A percentile compares a stretch with the other conserved stretches of the same genome.
phyloP scores from a whole-genome alignment of 225 moss, liverwort and hornwort species.

The Bryoerythrophyllum caledonicum region DNA sequence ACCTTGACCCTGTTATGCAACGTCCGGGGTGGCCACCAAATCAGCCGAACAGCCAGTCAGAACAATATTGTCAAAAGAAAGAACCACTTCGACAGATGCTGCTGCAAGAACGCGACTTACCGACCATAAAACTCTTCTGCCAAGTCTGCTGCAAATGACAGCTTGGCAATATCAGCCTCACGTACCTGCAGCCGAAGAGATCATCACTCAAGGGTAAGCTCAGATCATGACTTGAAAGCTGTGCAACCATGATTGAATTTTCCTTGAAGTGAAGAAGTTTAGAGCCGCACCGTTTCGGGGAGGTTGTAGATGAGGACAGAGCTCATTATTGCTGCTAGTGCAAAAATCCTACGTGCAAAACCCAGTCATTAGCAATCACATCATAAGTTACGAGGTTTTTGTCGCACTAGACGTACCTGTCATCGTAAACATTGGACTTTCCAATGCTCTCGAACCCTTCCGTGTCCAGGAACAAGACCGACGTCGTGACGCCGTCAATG shows the following conservation, averaged over 20 bases:
- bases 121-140: constrained; percentile 67
- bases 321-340: constrained; percentile 63
- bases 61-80: background rate
- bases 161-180: constrained; percentile 60
- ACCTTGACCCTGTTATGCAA: constrained; percentile 31
- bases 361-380: constrained; percentile 6
- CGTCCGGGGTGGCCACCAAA: background rate
- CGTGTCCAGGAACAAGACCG: constrained; percentile 59
- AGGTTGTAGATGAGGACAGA: constrained; percentile 64
- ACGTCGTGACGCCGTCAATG: constrained; percentile 47
- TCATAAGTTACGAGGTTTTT: background rate
- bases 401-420: constrained; percentile 32
- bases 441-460: constrained; percentile 68
- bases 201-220: background rate
- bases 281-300: constrained; percentile 49
- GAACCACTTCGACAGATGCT: background rate
- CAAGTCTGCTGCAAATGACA: constrained; percentile 56
- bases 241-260: too few relatives aligned
- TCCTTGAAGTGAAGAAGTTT: background rate
- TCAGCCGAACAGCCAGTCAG: constrained; percentile 13
- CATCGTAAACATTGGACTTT: constrained; percentile 63
- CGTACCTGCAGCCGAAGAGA: constrained; percentile 38
- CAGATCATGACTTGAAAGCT: background rate
- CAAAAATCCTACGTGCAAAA: constrained; percentile 46
- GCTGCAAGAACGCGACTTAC: constrained; percentile 29